Evolutionary conservation across 2,329 filamentous ascomycete species (phyloP).

Genomic region (Fusarium albosuccineum): DNA sequence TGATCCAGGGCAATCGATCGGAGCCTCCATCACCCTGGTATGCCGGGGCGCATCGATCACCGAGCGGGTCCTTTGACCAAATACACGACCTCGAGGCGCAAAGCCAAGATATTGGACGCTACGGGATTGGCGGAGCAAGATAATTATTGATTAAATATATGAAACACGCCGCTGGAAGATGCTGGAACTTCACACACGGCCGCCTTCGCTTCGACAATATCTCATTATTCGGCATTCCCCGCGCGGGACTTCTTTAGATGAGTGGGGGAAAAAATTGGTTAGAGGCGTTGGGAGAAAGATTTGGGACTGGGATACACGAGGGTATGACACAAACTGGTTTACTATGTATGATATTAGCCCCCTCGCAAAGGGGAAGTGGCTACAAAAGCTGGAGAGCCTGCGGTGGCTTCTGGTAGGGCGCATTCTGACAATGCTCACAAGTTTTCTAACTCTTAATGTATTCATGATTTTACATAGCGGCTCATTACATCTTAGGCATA

Average conservation of each 20-base stretch:
- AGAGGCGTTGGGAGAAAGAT: conserved; percentile 17
- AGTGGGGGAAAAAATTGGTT: background rate
- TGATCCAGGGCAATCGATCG: conserved; percentile 50
- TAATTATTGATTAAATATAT: conserved; percentile 26
- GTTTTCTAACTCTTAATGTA: conserved; percentile 16
- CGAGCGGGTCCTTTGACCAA: conserved; percentile 44
- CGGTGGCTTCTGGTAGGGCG: conserved; percentile 11
- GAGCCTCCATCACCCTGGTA: conserved; percentile 41
- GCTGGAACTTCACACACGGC: background rate
- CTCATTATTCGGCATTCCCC: background rate
- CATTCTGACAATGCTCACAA: conserved; percentile 9
- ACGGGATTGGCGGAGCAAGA: conserved; percentile 20
- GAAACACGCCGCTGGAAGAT: conserved; percentile 3
- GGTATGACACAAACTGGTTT: conserved; percentile 11
- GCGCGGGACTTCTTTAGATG: background rate
- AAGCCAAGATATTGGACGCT: conserved; percentile 44
- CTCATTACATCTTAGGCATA: background rate
- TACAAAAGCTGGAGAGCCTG: background rate
- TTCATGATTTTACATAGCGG: conserved; percentile 15
- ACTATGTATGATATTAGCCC: background rate
- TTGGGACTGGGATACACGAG: background rate
- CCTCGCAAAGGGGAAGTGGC: background rate
- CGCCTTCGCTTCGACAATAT: conserved; percentile 6
- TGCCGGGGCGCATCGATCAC: conserved; percentile 37
- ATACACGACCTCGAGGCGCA: conserved; percentile 51